Evolutionary conservation across 352 stramenopile genomes (phyloP), one percentile per base, ranked within the genome.

Genomic region (Phytophthora ramorum): DNA sequence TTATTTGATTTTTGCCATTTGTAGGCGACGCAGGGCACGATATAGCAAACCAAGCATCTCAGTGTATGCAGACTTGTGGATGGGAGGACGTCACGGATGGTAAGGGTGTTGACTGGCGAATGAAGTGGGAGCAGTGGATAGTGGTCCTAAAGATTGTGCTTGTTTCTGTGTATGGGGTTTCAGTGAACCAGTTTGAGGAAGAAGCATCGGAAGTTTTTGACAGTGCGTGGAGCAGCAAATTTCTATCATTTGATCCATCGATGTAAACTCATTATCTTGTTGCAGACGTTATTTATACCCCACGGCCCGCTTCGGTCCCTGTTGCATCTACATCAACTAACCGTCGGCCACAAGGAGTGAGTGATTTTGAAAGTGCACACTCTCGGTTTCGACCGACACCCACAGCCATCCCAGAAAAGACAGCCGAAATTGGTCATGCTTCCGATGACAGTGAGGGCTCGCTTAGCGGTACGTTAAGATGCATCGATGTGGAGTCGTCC

Each of bases 141-240:
- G 16, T 41, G 19, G 54, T 1, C 69, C 24, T 73, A 53, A 63
- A 48, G 32, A 63, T 53, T 12, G 26, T 60, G 47, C 17, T 71
- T 63, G 41, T 50, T 62, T 71, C 17, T 71, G 26, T 65, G 41
- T 63, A 14, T 19, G 35, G 14, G 17, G n/a, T 32, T 47, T 40
- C 30, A 89, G 80, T 71, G 43, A 75, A 74, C 24, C 73, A 89
- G 56, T 67, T 80, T 40, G 61, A 64, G 41, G 81, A 90, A 43
- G 81, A 90, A 76, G 66, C 72, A 32, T 90, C 81, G 24, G 78
- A 90, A 63, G 75, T 84, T 77, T 90, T 88, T 85, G 81, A 88
- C 63, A 82, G 81, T 90, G 50, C 54, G 81, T 80, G 48, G 20
- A 70, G 26, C 46, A 71, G 14, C 46, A 40, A 66, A 74, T 60